Conservation (phyloP, 441 rosid species). For the Rhodomyrtus psidioides region DNA sequence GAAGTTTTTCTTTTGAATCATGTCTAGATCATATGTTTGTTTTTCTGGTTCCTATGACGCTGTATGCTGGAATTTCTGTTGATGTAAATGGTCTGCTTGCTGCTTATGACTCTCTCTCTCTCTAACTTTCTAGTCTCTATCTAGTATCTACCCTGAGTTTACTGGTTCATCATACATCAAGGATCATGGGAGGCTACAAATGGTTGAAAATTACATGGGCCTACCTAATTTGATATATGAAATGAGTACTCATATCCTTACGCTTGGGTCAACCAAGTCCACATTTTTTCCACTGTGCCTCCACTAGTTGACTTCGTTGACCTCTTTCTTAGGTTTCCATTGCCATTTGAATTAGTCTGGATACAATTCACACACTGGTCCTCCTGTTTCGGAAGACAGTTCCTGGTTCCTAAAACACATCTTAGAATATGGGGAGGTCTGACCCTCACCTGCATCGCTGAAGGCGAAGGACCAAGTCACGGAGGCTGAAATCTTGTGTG, state of each 20-base stretch:
- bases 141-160: background rate
- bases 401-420: background rate
- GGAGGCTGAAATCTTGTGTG: background rate
- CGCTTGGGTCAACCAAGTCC: background rate
- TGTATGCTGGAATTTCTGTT: slow-evolving; percentile 1
- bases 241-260: background rate
- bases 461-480: background rate
- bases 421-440: background rate
- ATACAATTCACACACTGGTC: background rate
- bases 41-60: slow-evolving; percentile 2
- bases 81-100: slow-evolving; percentile 24
- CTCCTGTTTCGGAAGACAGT: background rate
- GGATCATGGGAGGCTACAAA: background rate
- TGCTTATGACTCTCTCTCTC: background rate
- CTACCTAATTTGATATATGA: background rate
- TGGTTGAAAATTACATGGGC: background rate
- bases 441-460: background rate
- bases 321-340: background rate
- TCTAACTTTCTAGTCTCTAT: background rate
- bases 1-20: slow-evolving; percentile 14
- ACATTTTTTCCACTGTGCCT: background rate
- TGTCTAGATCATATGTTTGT: slow-evolving; percentile 10
- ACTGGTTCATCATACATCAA: background rate
- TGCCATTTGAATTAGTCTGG: background rate
- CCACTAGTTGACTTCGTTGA: slow-evolving; percentile 1